phyloP scores from a whole-genome alignment of 2,329 filamentous ascomycete genomes.

The Colletotrichum trifolii region DNA sequence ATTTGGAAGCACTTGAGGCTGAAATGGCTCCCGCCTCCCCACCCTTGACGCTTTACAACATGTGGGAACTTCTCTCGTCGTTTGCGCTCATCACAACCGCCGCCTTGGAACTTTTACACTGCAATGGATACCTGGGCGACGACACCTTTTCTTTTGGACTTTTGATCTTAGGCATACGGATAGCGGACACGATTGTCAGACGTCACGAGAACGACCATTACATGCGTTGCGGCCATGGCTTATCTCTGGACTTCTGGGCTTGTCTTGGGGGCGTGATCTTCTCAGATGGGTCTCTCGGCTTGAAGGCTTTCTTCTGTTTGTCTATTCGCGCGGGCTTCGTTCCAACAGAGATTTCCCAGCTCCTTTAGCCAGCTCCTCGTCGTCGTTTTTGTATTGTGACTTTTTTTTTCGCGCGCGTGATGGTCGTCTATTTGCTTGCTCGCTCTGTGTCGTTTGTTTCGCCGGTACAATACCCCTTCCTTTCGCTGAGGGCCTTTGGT shows the following conservation, averaged over 20 bases:
- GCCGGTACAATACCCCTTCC: slow-evolving; percentile 15
- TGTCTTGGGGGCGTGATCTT: slow-evolving; percentile 29
- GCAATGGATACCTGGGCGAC: slow-evolving; percentile 37
- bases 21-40: slow-evolving; percentile 12
- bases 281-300: slow-evolving; percentile 29
- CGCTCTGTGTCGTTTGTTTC: slow-evolving; percentile 10
- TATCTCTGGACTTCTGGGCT: slow-evolving; percentile 31
- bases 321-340: slow-evolving; percentile 31
- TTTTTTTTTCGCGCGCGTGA: slow-evolving; percentile 20
- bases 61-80: slow-evolving; percentile 19
- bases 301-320: slow-evolving; percentile 31
- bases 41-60: slow-evolving; percentile 27
- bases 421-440: slow-evolving; percentile 13
- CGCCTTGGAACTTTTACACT: slow-evolving; percentile 34
- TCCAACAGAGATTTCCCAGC: slow-evolving; percentile 37
- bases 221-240: slow-evolving; percentile 31
- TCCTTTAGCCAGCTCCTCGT: slow-evolving; percentile 30
- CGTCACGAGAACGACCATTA: slow-evolving; percentile 34
- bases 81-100: slow-evolving; percentile 26
- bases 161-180: slow-evolving; percentile 38
- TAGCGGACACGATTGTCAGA: slow-evolving; percentile 37
- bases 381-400: slow-evolving; percentile 32
- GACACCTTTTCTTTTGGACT: slow-evolving; percentile 36
- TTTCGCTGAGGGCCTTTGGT: slow-evolving; percentile 1
- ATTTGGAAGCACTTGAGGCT: not conserved